Evolutionary conservation across 306 rosid genomes (phyloP).

Genomic region (Ammopiptanthus mongolicus): DNA sequence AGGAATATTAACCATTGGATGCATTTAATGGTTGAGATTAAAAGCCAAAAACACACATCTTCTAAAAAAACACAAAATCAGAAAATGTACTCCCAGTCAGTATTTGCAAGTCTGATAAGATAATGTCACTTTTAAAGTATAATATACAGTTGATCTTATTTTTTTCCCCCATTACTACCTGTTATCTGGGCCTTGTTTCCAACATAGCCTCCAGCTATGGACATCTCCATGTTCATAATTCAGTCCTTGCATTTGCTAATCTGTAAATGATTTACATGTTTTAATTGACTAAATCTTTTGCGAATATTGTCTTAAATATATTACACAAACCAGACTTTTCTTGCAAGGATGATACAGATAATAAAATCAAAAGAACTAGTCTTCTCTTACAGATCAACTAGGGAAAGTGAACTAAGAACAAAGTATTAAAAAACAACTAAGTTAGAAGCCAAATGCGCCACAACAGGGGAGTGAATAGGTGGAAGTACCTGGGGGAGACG

Average conservation of each 20-base stretch:
- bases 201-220: not conserved
- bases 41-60: too few species aligned
- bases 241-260: not conserved
- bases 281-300: conserved; percentile 3
- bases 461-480: too few species aligned
- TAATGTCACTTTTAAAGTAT: too few species aligned
- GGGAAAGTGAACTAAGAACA: too few species aligned
- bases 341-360: not conserved
- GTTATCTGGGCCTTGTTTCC: not conserved
- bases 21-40: too few species aligned
- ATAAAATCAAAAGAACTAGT: not conserved
- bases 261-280: not conserved
- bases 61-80: too few species aligned
- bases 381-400: not conserved
- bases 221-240: not conserved
- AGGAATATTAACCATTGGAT: too few species aligned
- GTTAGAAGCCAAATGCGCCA: too few species aligned
- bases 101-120: too few species aligned
- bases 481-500: too few species aligned
- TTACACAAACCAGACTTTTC: not conserved
- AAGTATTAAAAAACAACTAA: too few species aligned
- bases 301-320: not conserved
- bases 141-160: not conserved
- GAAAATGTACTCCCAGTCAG: too few species aligned
- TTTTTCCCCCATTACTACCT: not conserved